Evolutionary conservation across 202 grass and related monocot species (phyloP).

Genomic region (Carex sylvatica): DNA sequence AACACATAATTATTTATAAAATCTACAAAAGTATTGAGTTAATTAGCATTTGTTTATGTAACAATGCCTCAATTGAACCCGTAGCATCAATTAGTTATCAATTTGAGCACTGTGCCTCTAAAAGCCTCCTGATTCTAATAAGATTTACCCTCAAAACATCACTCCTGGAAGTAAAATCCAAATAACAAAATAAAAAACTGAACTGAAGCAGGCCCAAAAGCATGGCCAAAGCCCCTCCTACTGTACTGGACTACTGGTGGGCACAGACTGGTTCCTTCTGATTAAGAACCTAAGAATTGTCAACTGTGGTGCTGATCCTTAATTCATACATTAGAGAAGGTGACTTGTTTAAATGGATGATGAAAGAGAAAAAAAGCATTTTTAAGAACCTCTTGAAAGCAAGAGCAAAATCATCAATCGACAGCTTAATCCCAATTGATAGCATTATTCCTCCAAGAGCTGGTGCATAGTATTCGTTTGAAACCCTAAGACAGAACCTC

Average conservation of each 20-base stretch:
- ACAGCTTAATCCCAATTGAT: conserved; percentile 86
- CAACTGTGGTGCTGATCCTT: neutral
- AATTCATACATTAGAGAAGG: neutral
- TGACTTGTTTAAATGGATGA: neutral
- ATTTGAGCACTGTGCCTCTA: neutral
- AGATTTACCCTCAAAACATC: neutral
- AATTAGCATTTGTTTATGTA: neutral
- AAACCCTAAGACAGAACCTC: conserved; percentile 56
- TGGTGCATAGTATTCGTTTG: conserved; percentile 82
- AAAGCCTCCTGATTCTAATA: neutral
- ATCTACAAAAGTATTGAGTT: neutral
- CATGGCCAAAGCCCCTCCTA: neutral
- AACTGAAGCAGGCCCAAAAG: neutral
- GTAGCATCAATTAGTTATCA: neutral
- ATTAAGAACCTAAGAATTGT: neutral
- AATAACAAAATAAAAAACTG: neutral
- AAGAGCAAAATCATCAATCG: conserved; percentile 78
- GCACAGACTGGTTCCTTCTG: neutral
- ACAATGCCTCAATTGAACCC: neutral
- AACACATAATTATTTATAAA: neutral
- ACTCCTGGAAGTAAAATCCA: neutral
- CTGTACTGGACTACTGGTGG: neutral
- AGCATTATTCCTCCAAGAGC: conserved; percentile 90
- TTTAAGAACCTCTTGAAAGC: conserved; percentile 59
- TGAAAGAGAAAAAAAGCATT: neutral